phyloP scores from a whole-genome alignment of 2,329 filamentous ascomycete genomes.

The Diaporthe sp. region DNA sequence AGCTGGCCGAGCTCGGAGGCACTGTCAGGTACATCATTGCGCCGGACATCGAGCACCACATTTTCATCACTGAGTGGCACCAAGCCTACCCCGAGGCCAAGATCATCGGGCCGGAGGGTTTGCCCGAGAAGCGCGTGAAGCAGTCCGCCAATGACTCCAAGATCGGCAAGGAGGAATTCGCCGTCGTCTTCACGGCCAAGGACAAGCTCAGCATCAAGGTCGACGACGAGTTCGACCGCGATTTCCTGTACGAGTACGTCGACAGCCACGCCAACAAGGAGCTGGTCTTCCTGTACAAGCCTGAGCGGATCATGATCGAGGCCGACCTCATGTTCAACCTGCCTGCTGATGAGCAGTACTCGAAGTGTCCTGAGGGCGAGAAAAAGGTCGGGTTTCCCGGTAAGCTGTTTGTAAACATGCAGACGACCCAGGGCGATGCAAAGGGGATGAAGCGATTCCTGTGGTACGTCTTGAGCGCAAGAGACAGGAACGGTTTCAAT shows the following conservation, averaged over 20 bases:
- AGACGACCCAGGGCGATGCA: slow-evolving; percentile 72
- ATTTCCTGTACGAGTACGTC: slow-evolving; percentile 90
- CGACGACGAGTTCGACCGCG: slow-evolving; percentile 81
- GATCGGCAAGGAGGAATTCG: slow-evolving; percentile 67
- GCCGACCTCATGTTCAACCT: slow-evolving; percentile 95
- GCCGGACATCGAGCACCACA: slow-evolving; percentile 92
- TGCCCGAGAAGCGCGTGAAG: slow-evolving; percentile 82
- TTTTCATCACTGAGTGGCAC: slow-evolving; percentile 90
- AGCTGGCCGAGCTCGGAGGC: slow-evolving; percentile 72
- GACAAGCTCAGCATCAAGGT: slow-evolving; percentile 65
- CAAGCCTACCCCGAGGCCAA: slow-evolving; percentile 80
- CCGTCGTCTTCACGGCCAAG: slow-evolving; percentile 72
- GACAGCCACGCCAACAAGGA: slow-evolving; percentile 85
- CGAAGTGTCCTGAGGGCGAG: slow-evolving; percentile 62
- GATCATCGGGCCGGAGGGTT: slow-evolving; percentile 83
- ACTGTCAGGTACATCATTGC: slow-evolving; percentile 87
- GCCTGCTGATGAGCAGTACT: slow-evolving; percentile 88
- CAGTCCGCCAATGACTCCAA: slow-evolving; percentile 65
- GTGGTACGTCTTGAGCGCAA: slow-evolving; percentile 76
- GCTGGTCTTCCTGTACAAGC: slow-evolving; percentile 86
- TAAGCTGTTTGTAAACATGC: slow-evolving; percentile 61
- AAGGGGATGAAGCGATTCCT: slow-evolving; percentile 82
- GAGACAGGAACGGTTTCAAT: slow-evolving; percentile 75
- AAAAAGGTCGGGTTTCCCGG: slow-evolving; percentile 50
- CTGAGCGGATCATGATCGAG: slow-evolving; percentile 82